Evolutionary conservation across 179 eudicot species (phyloP).

Genomic region (Patellifolia procumbens): DNA sequence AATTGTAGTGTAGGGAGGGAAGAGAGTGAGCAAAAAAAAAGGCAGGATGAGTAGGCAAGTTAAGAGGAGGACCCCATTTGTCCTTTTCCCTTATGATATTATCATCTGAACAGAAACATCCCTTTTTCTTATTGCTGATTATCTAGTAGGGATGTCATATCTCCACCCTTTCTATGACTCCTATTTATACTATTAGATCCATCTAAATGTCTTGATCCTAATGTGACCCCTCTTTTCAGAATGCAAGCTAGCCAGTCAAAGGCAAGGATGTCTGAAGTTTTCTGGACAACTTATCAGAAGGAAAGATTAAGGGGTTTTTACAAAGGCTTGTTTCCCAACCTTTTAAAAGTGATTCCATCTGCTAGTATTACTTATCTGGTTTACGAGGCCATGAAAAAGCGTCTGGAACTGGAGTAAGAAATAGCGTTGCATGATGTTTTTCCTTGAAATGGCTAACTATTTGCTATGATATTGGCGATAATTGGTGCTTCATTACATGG

Average conservation of each 20-base stretch:
- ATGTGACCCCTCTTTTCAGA: constrained; percentile 35
- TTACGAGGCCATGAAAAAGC: constrained; percentile 88
- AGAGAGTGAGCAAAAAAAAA: background rate
- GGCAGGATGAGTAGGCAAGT: background rate
- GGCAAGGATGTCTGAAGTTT: constrained; percentile 72
- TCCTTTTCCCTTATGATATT: background rate
- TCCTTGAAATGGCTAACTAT: constrained; percentile 30
- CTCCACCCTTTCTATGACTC: background rate
- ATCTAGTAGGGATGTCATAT: background rate
- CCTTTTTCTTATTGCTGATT: background rate
- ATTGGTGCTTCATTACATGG: constrained; percentile 30
- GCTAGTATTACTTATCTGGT: constrained; percentile 91
- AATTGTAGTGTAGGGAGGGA: background rate
- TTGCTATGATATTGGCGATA: constrained; percentile 17
- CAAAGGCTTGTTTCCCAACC: constrained; percentile 93
- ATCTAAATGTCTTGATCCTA: too few relatives aligned
- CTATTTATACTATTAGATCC: background rate
- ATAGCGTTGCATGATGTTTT: constrained; percentile 6
- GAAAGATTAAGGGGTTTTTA: constrained; percentile 84
- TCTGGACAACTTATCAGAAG: constrained; percentile 52
- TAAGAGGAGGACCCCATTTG: background rate
- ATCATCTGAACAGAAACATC: background rate
- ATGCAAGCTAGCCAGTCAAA: constrained; percentile 74
- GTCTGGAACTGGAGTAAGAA: constrained; percentile 62
- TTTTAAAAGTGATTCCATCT: constrained; percentile 89